phyloP scores from a whole-genome alignment of 78 protist genomes.

The Dictyostelium intermedium region DNA sequence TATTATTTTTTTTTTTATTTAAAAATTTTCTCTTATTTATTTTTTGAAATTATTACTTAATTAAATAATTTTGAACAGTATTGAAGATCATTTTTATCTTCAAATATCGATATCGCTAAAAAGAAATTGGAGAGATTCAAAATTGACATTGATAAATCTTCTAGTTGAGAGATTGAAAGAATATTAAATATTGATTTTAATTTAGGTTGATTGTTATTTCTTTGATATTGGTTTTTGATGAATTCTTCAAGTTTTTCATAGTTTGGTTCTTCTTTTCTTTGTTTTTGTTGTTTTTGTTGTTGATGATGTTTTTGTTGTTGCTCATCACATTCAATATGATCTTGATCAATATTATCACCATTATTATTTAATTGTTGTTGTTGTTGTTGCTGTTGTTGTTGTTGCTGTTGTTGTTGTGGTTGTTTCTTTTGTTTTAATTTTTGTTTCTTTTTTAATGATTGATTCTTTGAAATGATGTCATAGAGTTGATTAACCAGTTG shows the following conservation, averaged over 20 bases:
- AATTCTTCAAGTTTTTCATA: background rate
- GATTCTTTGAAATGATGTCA: background rate
- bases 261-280: background rate
- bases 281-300: background rate
- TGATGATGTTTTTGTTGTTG: background rate
- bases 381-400: background rate
- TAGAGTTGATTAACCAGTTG: background rate
- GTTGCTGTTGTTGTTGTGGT: background rate
- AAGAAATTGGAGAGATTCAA: slow-evolving; percentile 14
- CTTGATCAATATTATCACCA: background rate
- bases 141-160: slow-evolving; percentile 34
- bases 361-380: too few species aligned
- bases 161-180: slow-evolving; percentile 30
- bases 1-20: background rate
- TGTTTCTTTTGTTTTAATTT: background rate
- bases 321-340: background rate
- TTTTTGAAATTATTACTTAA: background rate
- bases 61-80: slow-evolving; percentile 26
- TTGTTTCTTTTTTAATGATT: background rate
- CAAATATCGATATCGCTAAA: slow-evolving; percentile 35
- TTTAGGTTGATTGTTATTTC: background rate
- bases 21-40: background rate
- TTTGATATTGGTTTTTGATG: background rate
- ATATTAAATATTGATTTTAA: slow-evolving; percentile 36
- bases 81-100: slow-evolving; percentile 40